phyloP scores from a whole-genome alignment of 495 filamentous ascomycete genomes.

The Penicillium angulare region DNA sequence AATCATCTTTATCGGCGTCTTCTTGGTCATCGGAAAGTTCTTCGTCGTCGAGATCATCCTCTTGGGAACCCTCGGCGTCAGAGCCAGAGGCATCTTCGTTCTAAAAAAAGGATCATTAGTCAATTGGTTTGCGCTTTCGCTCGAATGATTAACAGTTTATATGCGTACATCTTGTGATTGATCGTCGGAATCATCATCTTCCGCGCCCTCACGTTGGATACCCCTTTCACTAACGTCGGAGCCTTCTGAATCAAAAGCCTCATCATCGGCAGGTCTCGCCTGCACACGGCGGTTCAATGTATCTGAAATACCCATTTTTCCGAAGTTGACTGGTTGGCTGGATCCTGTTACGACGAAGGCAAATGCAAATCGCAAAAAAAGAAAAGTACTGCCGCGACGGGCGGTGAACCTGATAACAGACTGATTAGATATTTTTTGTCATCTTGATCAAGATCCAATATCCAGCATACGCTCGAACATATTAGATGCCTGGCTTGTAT shows the following conservation, averaged over 20 bases:
- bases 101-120: background rate
- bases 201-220: constrained; percentile 28
- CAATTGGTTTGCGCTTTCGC: background rate
- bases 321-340: background rate
- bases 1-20: constrained; percentile 37
- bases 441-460: constrained; percentile 1
- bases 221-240: constrained; percentile 22
- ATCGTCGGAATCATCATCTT: constrained; percentile 30
- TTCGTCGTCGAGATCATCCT: constrained; percentile 15
- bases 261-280: constrained; percentile 55
- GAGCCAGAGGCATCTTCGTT: background rate
- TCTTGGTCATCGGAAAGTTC: constrained; percentile 19
- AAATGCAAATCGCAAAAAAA: constrained; percentile 7
- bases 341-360: background rate
- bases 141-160: background rate
- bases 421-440: constrained; percentile 27
- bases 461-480: constrained; percentile 1
- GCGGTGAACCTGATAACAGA: constrained; percentile 26
- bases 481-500: constrained; percentile 1
- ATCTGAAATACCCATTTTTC: constrained; percentile 44
- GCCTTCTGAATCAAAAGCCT: constrained; percentile 38
- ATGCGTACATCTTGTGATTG: constrained; percentile 30
- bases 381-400: constrained; percentile 24
- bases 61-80: background rate
- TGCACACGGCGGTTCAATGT: constrained; percentile 59